Conservation (phyloP, 768 basidiomycete genomes). For the Suillus bovinus region DNA sequence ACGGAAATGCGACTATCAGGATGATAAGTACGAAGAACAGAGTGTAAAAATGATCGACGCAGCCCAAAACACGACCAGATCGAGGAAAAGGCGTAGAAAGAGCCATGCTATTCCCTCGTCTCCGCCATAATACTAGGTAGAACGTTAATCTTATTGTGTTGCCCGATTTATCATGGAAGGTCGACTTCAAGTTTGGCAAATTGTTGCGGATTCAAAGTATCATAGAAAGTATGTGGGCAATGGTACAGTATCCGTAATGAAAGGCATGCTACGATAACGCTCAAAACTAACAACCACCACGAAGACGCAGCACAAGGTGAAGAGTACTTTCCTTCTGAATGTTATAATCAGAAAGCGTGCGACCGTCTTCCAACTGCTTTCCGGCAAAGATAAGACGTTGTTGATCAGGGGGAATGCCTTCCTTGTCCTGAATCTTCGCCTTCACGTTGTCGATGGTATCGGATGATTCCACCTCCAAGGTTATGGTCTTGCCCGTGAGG, state of each 20-base stretch:
- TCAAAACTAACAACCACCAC: constrained; percentile 61
- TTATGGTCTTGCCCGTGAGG: constrained; percentile 76
- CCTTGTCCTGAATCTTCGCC: constrained; percentile 79
- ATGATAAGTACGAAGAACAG: neutral
- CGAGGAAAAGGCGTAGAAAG: constrained; percentile 29
- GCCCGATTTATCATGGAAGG: neutral
- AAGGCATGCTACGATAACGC: neutral
- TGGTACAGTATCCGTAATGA: constrained; percentile 5
- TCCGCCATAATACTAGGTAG: neutral
- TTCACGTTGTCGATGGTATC: constrained; percentile 80
- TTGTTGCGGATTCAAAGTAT: constrained; percentile 1
- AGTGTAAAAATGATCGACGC: neutral
- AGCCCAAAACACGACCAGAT: constrained; percentile 6
- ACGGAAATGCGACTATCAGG: constrained; percentile 11
- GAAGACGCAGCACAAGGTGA: constrained; percentile 69
- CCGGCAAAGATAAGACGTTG: constrained; percentile 81
- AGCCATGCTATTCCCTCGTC: neutral
- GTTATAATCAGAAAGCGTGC: constrained; percentile 76
- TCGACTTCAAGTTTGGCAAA: neutral
- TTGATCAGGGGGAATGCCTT: constrained; percentile 78
- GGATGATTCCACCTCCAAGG: constrained; percentile 72
- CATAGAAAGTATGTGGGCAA: neutral
- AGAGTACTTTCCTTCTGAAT: constrained; percentile 77
- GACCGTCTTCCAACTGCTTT: constrained; percentile 78
- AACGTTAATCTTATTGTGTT: too few species aligned